Conservation (phyloP, 441 rosid genomes). For the Pelargonium cotyledonis region DNA sequence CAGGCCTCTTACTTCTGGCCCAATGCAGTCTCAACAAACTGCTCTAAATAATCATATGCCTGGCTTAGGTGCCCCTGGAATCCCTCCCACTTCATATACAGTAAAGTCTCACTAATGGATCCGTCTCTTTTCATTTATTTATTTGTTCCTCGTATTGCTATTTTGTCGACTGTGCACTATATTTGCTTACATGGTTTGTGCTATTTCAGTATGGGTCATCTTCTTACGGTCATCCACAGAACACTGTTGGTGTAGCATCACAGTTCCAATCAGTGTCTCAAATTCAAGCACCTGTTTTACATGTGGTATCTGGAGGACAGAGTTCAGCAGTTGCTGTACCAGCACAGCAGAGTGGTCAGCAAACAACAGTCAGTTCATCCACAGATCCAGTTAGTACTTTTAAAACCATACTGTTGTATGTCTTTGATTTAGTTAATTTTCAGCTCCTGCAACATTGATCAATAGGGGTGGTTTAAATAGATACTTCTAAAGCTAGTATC, state of each 20-base stretch:
- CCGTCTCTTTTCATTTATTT: not conserved
- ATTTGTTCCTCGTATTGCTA: conserved; percentile 1
- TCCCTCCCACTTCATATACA: conserved; percentile 44
- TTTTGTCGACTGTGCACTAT: conserved; percentile 15
- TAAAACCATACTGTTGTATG: not conserved
- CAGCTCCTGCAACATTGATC: conserved; percentile 2
- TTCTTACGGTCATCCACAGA: conserved; percentile 61
- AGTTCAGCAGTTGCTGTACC: conserved; percentile 37
- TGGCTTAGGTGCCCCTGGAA: conserved; percentile 46
- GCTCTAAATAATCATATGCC: conserved; percentile 33
- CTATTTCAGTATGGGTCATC: conserved; percentile 51
- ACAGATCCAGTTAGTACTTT: conserved; percentile 44
- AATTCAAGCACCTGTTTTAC: conserved; percentile 39
- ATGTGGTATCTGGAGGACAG: conserved; percentile 49
- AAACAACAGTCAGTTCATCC: conserved; percentile 40
- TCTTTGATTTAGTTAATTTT: conserved; percentile 2
- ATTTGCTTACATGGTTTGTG: conserved; percentile 21
- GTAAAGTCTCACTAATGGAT: conserved; percentile 35
- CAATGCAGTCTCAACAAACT: conserved; percentile 46
- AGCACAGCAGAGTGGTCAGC: conserved; percentile 49
- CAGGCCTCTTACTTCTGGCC: conserved; percentile 50
- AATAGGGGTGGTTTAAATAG: not conserved
- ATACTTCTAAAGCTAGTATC: not conserved
- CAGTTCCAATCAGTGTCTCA: conserved; percentile 56
- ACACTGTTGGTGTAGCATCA: conserved; percentile 34